These are phyloP conservation scores for Chrysoporthe cubensis DNA, from an alignment of 2,329 filamentous ascomycete genomes.

Conservation along the genomic window DNA sequence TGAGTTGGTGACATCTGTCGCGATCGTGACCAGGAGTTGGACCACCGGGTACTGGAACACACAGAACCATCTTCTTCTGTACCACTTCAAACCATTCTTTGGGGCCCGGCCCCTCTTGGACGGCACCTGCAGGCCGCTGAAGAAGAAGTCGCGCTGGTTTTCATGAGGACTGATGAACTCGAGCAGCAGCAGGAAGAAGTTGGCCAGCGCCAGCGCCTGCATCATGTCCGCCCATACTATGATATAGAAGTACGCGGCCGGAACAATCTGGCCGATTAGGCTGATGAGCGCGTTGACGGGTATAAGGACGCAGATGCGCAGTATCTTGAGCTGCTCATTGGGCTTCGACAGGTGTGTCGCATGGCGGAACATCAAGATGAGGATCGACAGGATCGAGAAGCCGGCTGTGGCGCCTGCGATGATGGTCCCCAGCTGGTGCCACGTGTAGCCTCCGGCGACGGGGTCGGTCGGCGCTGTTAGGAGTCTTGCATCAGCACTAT, in stretches of 20 bases:
- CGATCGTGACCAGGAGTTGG: slow-evolving; percentile 47
- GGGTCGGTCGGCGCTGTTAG: slow-evolving; percentile 15
- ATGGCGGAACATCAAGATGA: slow-evolving; percentile 19
- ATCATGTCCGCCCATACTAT: slow-evolving; percentile 43
- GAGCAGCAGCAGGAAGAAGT: slow-evolving; percentile 49
- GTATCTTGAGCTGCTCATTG: slow-evolving; percentile 46
- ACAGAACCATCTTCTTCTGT: slow-evolving; percentile 39
- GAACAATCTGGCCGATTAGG: slow-evolving; percentile 43
- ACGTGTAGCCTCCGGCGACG: slow-evolving; percentile 13
- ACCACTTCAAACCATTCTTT: slow-evolving; percentile 39
- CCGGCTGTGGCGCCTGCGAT: slow-evolving; percentile 20
- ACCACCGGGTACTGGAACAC: slow-evolving; percentile 47
- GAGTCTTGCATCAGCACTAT: not conserved
- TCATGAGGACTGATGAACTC: slow-evolving; percentile 44
- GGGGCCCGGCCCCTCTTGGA: slow-evolving; percentile 32
- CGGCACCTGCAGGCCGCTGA: slow-evolving; percentile 39
- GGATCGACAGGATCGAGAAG: slow-evolving; percentile 23
- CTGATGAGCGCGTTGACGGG: slow-evolving; percentile 45
- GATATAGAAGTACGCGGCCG: slow-evolving; percentile 45
- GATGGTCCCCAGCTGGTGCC: slow-evolving; percentile 24
- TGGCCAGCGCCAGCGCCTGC: slow-evolving; percentile 44
- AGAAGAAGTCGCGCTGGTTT: slow-evolving; percentile 40
- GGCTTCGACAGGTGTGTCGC: slow-evolving; percentile 43
- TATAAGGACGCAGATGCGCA: slow-evolving; percentile 46
- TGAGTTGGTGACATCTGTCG: slow-evolving; percentile 37